Evolutionary conservation across 495 filamentous ascomycete genomes (phyloP), one percentile per base, ranked within the genome.

Genomic region (Penicillium coffeae): DNA sequence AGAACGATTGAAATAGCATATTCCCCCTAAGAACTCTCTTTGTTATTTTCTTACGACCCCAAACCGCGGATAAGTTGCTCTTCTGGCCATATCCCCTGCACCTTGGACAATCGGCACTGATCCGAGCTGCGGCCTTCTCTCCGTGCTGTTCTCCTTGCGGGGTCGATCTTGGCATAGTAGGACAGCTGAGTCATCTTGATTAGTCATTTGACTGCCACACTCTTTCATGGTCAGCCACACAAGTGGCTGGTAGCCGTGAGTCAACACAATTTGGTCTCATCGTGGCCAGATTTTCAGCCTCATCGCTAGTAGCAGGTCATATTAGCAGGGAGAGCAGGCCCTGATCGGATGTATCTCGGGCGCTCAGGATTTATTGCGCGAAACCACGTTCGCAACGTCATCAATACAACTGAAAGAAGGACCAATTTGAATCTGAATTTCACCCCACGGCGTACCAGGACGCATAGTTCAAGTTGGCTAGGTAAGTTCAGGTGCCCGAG

Each of bases 51-150:
- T n/a, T n/a, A n/a, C n/a, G 27, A 44, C 36, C 21, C 21, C 10
- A 0, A 32, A 21, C 19, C 20, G 22, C 27, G 27, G 18, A 38
- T 8, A 3, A 15, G 16, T 41, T 20, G 8, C 3, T n/a, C n/a
- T n/a, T n/a, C n/a, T n/a, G n/a, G n/a, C n/a, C n/a, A n/a, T n/a
- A n/a, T n/a, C n/a, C n/a, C n/a, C n/a, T n/a, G n/a, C n/a, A n/a
- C n/a, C n/a, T n/a, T n/a, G n/a, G n/a, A n/a, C n/a, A n/a, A n/a
- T n/a, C n/a, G n/a, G n/a, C n/a, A n/a, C n/a, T n/a, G n/a, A n/a
- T n/a, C n/a, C n/a, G n/a, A n/a, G n/a, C n/a, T n/a, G 7, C 56
- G 52, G 53, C 48, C 34, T 54, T 62, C 50, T 50, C 50, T 51
- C 56, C 53, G 53, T 14, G 38, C 21, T n/a, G n/a, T n/a, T n/a